Evolutionary conservation across 805 yeast genomes (phyloP), one percentile per base, ranked within the genome.

Genomic region (Cyberlindnera veronae): DNA sequence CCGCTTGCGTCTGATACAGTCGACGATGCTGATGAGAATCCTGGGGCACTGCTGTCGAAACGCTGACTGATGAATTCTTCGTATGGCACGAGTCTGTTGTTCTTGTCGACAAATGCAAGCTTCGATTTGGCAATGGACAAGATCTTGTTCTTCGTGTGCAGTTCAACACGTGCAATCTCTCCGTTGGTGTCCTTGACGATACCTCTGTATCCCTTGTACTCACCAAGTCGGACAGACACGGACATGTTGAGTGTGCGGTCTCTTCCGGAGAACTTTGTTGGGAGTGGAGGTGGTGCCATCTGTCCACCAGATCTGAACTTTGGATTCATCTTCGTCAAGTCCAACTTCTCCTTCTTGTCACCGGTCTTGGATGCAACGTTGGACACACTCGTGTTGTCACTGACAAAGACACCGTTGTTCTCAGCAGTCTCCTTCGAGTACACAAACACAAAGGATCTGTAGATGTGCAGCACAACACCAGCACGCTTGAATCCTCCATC

Each of bases 111-210:
- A 54, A 88, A 91, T 49, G 87, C 75, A 54, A 93, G 71, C 57
- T 82, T 86, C 24, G 76, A 72, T 57, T 90, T 90, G 53, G 80
- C 82, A 24, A 93, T 85, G 43, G 91, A 86, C 46, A 90, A 79
- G 44, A 84, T 85, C 61, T 91, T 93, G 58, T 82, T 81, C 51
- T 90, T 90, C 20, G 96, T 86, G 62, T 93, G 98, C 49, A 93
- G 73, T 66, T 93, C 99, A 32, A 93, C 86, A 45, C 97, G 77
- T 2, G 97, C 98, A 51, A 75, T 77, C 12, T 84, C 84, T 47
- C 95, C 99, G 54, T 88, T 93, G 9, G 96, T 88, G 59, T 93
- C 98, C 51, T 85, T 84, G 31, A 93, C 87, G 49, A 87, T 84
- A 60, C 99, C 99, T 67, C 83, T 81, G 51, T 88, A 79, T 33